Evolutionary conservation across 106 monocot species (phyloP).

Genomic region (Dendrobium catenatum): DNA sequence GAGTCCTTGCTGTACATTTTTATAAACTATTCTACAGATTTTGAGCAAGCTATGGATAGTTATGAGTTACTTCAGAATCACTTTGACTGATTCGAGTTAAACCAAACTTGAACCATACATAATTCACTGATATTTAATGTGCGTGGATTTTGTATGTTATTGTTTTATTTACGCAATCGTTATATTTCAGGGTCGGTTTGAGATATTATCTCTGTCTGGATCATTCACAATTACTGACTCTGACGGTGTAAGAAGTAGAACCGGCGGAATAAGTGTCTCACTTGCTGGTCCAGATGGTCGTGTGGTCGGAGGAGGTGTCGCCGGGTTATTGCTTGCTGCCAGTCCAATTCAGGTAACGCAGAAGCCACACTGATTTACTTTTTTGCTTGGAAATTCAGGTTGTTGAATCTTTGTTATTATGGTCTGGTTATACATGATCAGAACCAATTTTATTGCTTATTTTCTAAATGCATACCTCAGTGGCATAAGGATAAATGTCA

Average conservation of each 20-base stretch:
- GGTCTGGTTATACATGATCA: neutral
- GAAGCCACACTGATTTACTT: neutral
- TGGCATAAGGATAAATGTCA: neutral
- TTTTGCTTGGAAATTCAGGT: neutral
- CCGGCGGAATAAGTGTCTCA: conserved; percentile 68
- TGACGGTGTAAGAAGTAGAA: conserved; percentile 54
- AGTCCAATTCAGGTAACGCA: conserved; percentile 70
- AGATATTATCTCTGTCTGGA: conserved; percentile 64
- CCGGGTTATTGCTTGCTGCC: conserved; percentile 69
- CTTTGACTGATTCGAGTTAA: neutral
- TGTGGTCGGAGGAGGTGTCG: conserved; percentile 73
- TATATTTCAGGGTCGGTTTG: conserved; percentile 64
- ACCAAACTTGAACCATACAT: neutral
- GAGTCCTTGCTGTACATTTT: neutral
- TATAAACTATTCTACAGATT: neutral
- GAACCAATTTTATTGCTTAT: neutral
- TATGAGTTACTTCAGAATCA: neutral
- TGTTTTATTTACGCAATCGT: neutral
- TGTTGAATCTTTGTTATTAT: neutral
- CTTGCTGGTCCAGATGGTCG: conserved; percentile 82
- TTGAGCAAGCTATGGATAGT: neutral
- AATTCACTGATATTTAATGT: neutral
- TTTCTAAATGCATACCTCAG: neutral
- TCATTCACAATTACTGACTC: conserved; percentile 48
- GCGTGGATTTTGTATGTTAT: neutral